Conservation (phyloP, 2,329 filamentous ascomycete species). For the Mariannaea sp. region DNA sequence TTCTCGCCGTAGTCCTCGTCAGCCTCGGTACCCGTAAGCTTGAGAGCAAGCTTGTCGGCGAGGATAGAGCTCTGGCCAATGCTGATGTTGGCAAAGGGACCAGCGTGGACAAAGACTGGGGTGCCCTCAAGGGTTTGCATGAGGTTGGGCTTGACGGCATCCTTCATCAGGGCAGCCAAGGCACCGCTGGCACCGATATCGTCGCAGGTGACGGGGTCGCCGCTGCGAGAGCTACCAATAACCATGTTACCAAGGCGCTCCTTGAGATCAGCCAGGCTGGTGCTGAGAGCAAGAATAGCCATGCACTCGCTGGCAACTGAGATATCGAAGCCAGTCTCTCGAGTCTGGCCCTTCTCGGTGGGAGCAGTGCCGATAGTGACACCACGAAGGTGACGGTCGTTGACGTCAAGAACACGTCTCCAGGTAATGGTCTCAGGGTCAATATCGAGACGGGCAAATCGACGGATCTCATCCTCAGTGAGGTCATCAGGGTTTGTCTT, state of each 20-base stretch:
- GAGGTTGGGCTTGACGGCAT: conserved; percentile 97
- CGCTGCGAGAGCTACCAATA: conserved; percentile 80
- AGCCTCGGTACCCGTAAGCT: conserved; percentile 90
- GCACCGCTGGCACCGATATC: conserved; percentile 93
- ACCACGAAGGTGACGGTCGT: conserved; percentile 89
- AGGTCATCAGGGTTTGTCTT: conserved; percentile 93
- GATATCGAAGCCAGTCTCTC: conserved; percentile 95
- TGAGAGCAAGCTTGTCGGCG: conserved; percentile 92
- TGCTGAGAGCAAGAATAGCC: conserved; percentile 95
- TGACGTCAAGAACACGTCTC: conserved; percentile 94
- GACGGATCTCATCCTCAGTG: conserved; percentile 83
- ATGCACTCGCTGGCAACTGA: conserved; percentile 98
- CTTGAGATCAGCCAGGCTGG: conserved; percentile 83
- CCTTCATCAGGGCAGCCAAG: conserved; percentile 92
- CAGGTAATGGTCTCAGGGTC: conserved; percentile 97
- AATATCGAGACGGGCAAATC: conserved; percentile 93
- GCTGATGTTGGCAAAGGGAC: conserved; percentile 97
- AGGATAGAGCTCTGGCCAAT: conserved; percentile 96
- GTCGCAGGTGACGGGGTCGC: conserved; percentile 93
- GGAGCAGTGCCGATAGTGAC: conserved; percentile 86
- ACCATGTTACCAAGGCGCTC: conserved; percentile 96
- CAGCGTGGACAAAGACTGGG: conserved; percentile 95
- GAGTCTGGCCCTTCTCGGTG: conserved; percentile 86
- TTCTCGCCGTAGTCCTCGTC: conserved; percentile 85
- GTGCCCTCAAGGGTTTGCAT: conserved; percentile 99